Conservation (phyloP, 768 basidiomycete genomes). For the Pleurotus salmoneostramineus region DNA sequence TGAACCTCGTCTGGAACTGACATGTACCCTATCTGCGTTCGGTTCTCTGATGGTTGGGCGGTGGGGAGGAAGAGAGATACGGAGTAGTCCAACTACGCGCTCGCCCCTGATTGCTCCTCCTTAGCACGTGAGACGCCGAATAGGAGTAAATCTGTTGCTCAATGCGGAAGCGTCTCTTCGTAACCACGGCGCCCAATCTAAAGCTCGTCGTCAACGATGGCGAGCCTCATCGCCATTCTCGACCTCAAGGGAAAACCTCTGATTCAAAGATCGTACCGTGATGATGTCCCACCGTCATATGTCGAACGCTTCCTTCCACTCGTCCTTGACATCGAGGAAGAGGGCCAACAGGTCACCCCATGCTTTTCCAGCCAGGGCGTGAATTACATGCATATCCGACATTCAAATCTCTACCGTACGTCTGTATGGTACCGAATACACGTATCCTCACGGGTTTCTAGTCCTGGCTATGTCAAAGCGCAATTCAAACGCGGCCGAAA, state of each 20-base stretch:
- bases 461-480: conserved; percentile 95
- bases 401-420: conserved; percentile 95
- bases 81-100: too few relatives aligned
- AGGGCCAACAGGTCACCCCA: conserved; percentile 92
- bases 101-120: too few relatives aligned
- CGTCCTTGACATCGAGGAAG: conserved; percentile 94
- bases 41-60: too few relatives aligned
- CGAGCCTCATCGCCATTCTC: conserved; percentile 83
- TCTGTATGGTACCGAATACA: conserved; percentile 11
- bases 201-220: conserved; percentile 29
- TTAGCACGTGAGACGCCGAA: too few relatives aligned
- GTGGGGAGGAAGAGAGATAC: too few relatives aligned
- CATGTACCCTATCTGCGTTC: too few relatives aligned
- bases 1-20: too few relatives aligned
- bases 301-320: conserved; percentile 94
- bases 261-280: conserved; percentile 94
- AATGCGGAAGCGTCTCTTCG: too few relatives aligned
- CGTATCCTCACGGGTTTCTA: conserved; percentile 21
- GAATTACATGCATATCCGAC: conserved; percentile 98
- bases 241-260: conserved; percentile 98
- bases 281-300: conserved; percentile 87
- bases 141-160: too few relatives aligned
- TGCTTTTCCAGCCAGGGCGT: conserved; percentile 94
- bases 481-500: conserved; percentile 93
- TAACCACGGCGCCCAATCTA: neutral